These are phyloP conservation scores for Pisolithus marmoratus DNA, from an alignment of 768 basidiomycete genomes.

Conservation along the genomic window DNA sequence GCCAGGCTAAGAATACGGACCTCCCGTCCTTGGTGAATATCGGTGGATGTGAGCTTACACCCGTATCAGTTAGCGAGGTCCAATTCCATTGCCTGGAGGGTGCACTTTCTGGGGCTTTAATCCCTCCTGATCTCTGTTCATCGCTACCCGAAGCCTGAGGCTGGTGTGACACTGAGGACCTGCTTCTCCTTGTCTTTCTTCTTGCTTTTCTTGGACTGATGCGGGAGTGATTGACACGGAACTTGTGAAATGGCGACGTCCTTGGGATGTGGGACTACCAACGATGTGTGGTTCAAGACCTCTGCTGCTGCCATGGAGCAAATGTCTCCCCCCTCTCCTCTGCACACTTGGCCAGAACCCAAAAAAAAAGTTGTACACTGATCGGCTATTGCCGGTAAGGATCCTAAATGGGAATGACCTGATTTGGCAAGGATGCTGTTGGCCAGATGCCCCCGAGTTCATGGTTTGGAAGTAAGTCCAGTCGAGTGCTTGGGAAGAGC, in stretches of 20 bases:
- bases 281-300: conserved; percentile 11
- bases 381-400: conserved; percentile 5
- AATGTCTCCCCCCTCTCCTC: neutral
- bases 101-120: neutral
- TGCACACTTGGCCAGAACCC: neutral
- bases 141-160: conserved; percentile 12
- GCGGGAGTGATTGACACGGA: conserved; percentile 13
- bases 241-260: conserved; percentile 29
- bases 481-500: conserved; percentile 6
- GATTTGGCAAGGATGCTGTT: neutral
- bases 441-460: conserved; percentile 21
- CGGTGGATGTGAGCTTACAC: conserved; percentile 58
- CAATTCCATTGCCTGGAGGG: conserved; percentile 43
- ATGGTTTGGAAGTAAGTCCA: conserved; percentile 24
- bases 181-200: conserved; percentile 46
- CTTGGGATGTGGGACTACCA: conserved; percentile 31
- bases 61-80: conserved; percentile 65
- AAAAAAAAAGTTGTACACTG: conserved; percentile 7
- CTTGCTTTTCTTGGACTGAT: conserved; percentile 20
- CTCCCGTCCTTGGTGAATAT: conserved; percentile 87
- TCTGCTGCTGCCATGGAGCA: conserved; percentile 10
- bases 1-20: conserved; percentile 36
- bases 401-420: neutral
- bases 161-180: conserved; percentile 17
- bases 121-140: conserved; percentile 2